Evolutionary conservation across 2,329 filamentous ascomycete species (phyloP).

Genomic region (Neophaeococcomyces mojaviensis): DNA sequence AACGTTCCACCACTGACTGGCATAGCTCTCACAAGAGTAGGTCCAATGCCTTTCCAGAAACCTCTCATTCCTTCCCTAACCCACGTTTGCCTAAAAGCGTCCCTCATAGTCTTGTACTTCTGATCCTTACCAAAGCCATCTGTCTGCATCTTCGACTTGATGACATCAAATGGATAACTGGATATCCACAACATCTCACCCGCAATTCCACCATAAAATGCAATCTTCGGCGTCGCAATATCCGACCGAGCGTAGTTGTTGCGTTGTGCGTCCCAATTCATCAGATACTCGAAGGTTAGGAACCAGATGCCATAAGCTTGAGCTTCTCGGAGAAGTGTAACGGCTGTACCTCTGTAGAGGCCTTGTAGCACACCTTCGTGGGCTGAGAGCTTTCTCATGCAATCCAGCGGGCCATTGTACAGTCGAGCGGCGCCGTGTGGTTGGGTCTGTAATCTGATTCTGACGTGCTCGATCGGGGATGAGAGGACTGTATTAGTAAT

Average conservation of each 20-base stretch:
- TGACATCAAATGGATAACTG: slow-evolving; percentile 91
- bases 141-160: slow-evolving; percentile 99
- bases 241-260: slow-evolving; percentile 69
- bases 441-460: slow-evolving; percentile 92
- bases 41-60: slow-evolving; percentile 92
- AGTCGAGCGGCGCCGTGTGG: slow-evolving; percentile 70
- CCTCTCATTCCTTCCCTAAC: slow-evolving; percentile 67
- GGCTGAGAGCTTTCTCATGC: slow-evolving; percentile 71
- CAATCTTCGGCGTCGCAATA: slow-evolving; percentile 76
- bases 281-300: slow-evolving; percentile 87
- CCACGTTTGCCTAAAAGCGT: slow-evolving; percentile 81
- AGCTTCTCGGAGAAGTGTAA: slow-evolving; percentile 81
- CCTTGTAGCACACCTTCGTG: slow-evolving; percentile 63
- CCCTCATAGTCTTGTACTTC: slow-evolving; percentile 73
- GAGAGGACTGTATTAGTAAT: slow-evolving; percentile 83
- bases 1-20: slow-evolving; percentile 97
- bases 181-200: slow-evolving; percentile 89
- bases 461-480: slow-evolving; percentile 89
- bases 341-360: slow-evolving; percentile 77
- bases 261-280: slow-evolving; percentile 78
- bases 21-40: slow-evolving; percentile 89
- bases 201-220: slow-evolving; percentile 83
- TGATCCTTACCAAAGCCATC: slow-evolving; percentile 73
- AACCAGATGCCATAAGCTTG: slow-evolving; percentile 97
- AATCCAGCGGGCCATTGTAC: slow-evolving; percentile 81